Conservation (phyloP, 228 moss, liverwort and hornwort species). For the Sphagnum fallax region DNA sequence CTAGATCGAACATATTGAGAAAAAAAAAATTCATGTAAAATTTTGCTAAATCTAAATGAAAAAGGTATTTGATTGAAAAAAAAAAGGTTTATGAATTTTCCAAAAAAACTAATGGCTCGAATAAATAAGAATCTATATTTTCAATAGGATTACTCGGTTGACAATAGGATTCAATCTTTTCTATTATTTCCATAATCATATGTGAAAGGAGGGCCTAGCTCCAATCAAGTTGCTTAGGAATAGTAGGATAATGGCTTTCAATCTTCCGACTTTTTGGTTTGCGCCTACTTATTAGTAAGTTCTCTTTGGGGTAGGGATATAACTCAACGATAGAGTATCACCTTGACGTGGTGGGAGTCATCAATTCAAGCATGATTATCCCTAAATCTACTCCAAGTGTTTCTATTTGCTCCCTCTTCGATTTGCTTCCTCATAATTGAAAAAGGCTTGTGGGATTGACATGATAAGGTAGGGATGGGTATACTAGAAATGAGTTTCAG, state of each 20-base stretch:
- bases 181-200: neutral
- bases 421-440: neutral
- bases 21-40: too few species aligned
- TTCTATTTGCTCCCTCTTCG: too few species aligned
- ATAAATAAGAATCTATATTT: neutral
- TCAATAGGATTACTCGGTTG: neutral
- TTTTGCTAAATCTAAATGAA: too few species aligned
- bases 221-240: neutral
- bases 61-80: neutral
- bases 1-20: too few species aligned
- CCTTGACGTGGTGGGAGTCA: constrained; percentile 7
- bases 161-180: constrained; percentile 5
- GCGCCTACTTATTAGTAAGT: neutral
- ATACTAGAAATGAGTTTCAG: constrained; percentile 2
- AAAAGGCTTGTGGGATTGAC: neutral
- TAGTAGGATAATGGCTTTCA: neutral
- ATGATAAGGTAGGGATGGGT: constrained; percentile 1
- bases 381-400: neutral
- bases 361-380: neutral
- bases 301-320: constrained; percentile 5
- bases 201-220: neutral
- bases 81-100: too few species aligned
- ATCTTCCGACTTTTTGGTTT: neutral
- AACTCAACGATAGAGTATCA: constrained; percentile 3
- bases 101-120: too few species aligned